These are phyloP conservation scores for Pisolithus orientalis DNA, from an alignment of 768 basidiomycete species.

Conservation along the genomic window DNA sequence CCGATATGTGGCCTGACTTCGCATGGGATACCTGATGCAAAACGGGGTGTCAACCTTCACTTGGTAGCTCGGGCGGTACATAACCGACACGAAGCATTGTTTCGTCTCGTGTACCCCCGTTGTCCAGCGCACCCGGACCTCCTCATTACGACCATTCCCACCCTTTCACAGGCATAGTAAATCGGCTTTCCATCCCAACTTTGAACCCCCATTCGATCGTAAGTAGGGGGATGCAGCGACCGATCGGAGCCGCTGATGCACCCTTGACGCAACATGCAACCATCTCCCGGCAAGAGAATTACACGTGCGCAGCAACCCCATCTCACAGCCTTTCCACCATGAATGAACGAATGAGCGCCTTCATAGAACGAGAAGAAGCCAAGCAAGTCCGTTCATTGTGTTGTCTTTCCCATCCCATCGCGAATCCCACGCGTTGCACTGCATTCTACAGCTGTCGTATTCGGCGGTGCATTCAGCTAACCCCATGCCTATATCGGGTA, in stretches of 20 bases:
- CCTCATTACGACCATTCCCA: neutral
- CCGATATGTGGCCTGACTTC: too few species aligned
- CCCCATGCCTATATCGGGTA: too few species aligned
- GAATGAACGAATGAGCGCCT: slow-evolving; percentile 1
- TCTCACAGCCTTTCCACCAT: neutral
- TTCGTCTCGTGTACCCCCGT: slow-evolving; percentile 4
- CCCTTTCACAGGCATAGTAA: neutral
- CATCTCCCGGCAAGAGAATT: neutral
- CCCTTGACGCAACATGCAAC: neutral
- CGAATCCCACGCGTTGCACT: neutral
- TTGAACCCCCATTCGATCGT: neutral
- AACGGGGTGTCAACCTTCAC: neutral
- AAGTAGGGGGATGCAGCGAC: neutral
- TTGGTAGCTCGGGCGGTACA: neutral
- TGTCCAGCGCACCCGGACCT: neutral
- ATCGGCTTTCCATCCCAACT: neutral
- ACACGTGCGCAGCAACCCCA: neutral
- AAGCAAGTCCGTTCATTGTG: too few species aligned
- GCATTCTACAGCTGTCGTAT: too few species aligned
- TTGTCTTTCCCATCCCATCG: neutral
- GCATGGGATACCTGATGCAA: neutral
- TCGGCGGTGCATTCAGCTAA: too few species aligned
- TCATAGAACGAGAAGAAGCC: too few species aligned
- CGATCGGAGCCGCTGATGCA: neutral
- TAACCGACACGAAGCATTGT: neutral